Conservation (phyloP, 345 rosid genomes). For the Eutrema japonicum region DNA sequence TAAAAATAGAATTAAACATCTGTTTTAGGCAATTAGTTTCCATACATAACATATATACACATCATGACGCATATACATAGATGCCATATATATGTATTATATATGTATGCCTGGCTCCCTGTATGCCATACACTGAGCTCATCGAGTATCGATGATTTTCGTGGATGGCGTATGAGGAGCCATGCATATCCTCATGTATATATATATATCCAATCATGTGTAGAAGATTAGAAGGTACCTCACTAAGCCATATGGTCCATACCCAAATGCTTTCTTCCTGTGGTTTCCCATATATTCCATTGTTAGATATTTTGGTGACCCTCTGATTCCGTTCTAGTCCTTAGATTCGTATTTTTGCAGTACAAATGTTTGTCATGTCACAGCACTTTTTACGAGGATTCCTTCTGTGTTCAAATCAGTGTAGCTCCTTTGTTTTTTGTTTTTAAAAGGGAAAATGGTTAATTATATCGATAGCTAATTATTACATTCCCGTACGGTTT, state of each 20-base stretch:
- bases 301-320: constrained; percentile 37
- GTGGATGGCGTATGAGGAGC: constrained; percentile 99
- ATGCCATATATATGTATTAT: constrained; percentile 20
- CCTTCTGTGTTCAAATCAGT: constrained; percentile 35
- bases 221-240: constrained; percentile 27
- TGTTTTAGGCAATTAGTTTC: constrained; percentile 19
- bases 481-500: constrained; percentile 41
- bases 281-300: constrained; percentile 25
- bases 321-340: constrained; percentile 32
- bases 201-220: constrained; percentile 20
- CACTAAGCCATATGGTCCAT: not conserved
- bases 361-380: constrained; percentile 40
- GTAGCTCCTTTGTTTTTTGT: constrained; percentile 23
- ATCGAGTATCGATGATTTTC: constrained; percentile 69
- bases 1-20: constrained; percentile 16
- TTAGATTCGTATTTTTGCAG: constrained; percentile 34
- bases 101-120: constrained; percentile 98
- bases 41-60: constrained; percentile 23
- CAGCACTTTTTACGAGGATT: constrained; percentile 42
- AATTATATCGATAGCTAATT: constrained; percentile 31
- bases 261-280: constrained; percentile 6
- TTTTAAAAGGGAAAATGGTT: constrained; percentile 4
- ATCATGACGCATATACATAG: not conserved
- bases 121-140: constrained; percentile 91
- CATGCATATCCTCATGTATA: constrained; percentile 67